Base-by-base conservation (phyloP, 2,329 filamentous ascomycete genomes). In the Saccharata proteae region DNA sequence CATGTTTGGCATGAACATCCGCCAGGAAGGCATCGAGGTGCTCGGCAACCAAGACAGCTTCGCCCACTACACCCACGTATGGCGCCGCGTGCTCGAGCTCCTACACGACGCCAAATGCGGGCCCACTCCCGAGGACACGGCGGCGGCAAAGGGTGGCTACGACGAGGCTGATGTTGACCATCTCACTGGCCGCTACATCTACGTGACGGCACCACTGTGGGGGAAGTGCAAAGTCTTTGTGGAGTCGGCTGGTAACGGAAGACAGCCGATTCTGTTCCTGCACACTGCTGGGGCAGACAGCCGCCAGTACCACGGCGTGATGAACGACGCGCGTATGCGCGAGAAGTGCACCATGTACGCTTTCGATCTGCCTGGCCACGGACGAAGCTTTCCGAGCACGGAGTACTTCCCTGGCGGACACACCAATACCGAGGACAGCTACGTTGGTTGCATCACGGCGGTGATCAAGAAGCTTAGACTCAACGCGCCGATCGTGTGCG, bases 301-400 rank as follows among this genome's bases (percentile, higher is more conserved):
- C 16, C 45, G 64, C 16, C 62, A 67, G 41, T 67, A 67, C 31
- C 64, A 68, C 31, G 62, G 64, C 13, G 63, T 68, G 2, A 59
- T 69, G 61, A 67, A 67, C 34, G 54, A 67, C 34, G 35, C 47
- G 16, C 47, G 51, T 9, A 64, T 65, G 59, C 50, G 57, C 13
- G 55, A 62, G 44, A 59, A 51, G 32, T 65, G 60, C 34, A 59
- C 53, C 13, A 67, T 67, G 63, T 59, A 58, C 26, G 60, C 60
- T 2, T 64, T 67, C 27, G 64, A 67, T 41, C 48, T 67, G 7
- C 65, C 64, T 1, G 62, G 59, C 3, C 65, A 67, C 38, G 64
- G 64, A 1, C 45, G 62, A 5, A 61, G 55, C 26, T 67, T 67
- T 35, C 64, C 64, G 0, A 55, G 56, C 9, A 46, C 55, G 30